Base-by-base conservation (phyloP, 2,329 filamentous ascomycete genomes). In the Trichoderma sp. region DNA sequence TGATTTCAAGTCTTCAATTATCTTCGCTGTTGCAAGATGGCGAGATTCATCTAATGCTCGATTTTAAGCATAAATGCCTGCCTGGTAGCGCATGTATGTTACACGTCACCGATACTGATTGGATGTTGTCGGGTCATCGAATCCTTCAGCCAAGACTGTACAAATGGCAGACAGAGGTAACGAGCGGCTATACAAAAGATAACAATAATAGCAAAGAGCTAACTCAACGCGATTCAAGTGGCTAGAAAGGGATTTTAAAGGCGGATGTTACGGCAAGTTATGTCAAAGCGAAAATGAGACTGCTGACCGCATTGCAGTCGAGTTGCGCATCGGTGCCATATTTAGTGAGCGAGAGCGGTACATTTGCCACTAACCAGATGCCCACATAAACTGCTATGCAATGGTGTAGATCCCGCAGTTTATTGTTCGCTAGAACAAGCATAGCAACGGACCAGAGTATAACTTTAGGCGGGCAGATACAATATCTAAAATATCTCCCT, bases 121-220 rank as follows among this genome's bases (percentile, higher is more conserved):
- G 53, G 62, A 14, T 49, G 55, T n/a, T 27, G 64, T 31, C 31
- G 40, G 62, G 62, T 27, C 53, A 57, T 52, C 21, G 29, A 59
- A 67, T 67, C 64, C 29, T 67, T 59, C 64, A 21, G 40, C 55
- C 29, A 37, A 52, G 40, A 21, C 27, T 8, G 55, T 59, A 21
- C 14, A 21, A 35, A 37, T 35, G 27, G 7, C 16, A 24, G 8
- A 8, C 37, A 8, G 37, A 35, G 27, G 29, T 29, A 27, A 29
- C 2, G 49, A 16, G 21, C 49, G 19, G 33, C 49, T 56, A 31
- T 19, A 6, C 19, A 19, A 43, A n/a, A 43, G 4, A 43, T 3
- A 43, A n/a, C 40, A n/a, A 19, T 43, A n/a, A n/a, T 7, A 7
- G n/a, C 16, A 43, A 13, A 31, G 16, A 27, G 21, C 13, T 14